Percentiles rank a stretch among this genome's conserved stretches.
Conservation (phyloP, 2,329 filamentous ascomycete species). For the Penicillium verrucosum region DNA sequence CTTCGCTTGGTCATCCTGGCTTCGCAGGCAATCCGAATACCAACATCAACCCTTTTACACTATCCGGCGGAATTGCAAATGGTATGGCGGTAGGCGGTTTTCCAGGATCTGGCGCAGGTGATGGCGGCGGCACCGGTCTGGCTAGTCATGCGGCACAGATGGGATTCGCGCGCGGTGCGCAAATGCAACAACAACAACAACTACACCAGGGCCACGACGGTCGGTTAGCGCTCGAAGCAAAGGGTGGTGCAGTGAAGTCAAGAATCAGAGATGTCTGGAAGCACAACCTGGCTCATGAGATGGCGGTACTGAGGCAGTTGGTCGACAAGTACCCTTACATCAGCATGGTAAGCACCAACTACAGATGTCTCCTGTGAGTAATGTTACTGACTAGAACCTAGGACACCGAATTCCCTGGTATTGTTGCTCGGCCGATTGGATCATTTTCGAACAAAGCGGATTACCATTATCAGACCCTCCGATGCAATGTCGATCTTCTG, state of each 20-base stretch:
- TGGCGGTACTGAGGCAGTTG: slow-evolving; percentile 75
- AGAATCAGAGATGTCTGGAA: slow-evolving; percentile 97
- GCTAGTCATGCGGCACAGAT: slow-evolving; percentile 84
- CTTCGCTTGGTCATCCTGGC: slow-evolving; percentile 64
- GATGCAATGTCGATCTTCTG: slow-evolving; percentile 94
- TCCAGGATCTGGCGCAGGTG: slow-evolving; percentile 54
- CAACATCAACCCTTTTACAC: slow-evolving; percentile 63
- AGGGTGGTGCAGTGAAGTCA: slow-evolving; percentile 61
- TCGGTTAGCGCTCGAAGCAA: slow-evolving; percentile 54
- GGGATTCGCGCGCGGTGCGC: slow-evolving; percentile 75
- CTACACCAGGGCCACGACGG: slow-evolving; percentile 50
- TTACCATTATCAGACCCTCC: slow-evolving; percentile 97
- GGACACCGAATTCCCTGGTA: slow-evolving; percentile 98
- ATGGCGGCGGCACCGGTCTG: slow-evolving; percentile 64
- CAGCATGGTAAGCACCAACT: slow-evolving; percentile 72
- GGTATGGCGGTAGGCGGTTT: slow-evolving; percentile 57
- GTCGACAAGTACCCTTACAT: slow-evolving; percentile 93
- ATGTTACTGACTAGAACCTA: slow-evolving; percentile 39
- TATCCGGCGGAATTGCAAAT: slow-evolving; percentile 51
- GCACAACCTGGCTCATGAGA: slow-evolving; percentile 85
- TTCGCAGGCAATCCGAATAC: slow-evolving; percentile 66
- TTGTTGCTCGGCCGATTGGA: slow-evolving; percentile 92
- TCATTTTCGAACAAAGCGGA: slow-evolving; percentile 92
- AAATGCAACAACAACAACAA: slow-evolving; percentile 59
- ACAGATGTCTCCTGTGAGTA: background rate